Base-by-base conservation (phyloP, 1,284 basidiomycete genomes). In the Cystobasidiaceae sp. region DNA sequence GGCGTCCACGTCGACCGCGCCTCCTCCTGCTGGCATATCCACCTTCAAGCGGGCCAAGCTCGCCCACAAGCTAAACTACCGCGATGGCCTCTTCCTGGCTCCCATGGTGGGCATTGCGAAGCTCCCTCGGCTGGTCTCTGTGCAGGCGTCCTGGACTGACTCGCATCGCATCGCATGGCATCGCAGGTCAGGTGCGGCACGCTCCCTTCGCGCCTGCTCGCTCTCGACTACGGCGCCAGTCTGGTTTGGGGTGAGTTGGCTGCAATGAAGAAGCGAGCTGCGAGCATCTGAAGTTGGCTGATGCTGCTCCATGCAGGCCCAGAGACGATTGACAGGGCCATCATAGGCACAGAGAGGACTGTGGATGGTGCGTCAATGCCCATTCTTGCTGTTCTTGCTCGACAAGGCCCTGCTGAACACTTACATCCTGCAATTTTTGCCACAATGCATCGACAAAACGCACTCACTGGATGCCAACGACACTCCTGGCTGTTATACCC, bases 241-340 rank as follows among this genome's bases (percentile, higher is more conserved):
- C 82, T 98, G 4, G 94, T 99, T 0, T 99, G 96, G 96, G 87
- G 90, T 9, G 51, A 11, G 61, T 37, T 13, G 11, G n/a, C 13
- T 11, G 5, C 17, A 37, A 59, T 48, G 23, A 19, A 33, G 25
- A 5, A n/a, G n/a, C 15, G 27, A n/a, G 33, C 23, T 2, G 28
- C 13, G 23, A 28, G n/a, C 50, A 8, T 9, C 19, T 15, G 33
- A n/a, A 17, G 9, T 27, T 6, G 11, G 48, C 60, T 62, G 33
- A n/a, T n/a, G n/a, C n/a, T n/a, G n/a, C n/a, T n/a, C n/a, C 8
- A n/a, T n/a, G 33, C 43, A 64, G 61, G 61, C 15, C 96, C 94
- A 0, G 96, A 98, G 75, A 88, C 92, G 48, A 88, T 99, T 5
- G 96, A 99, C 78, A 91, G 89, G 77, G 96, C 96, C 15, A 93